Base-by-base conservation (phyloP, 2,329 filamentous ascomycete genomes). In the Calonectria fujianensis region DNA sequence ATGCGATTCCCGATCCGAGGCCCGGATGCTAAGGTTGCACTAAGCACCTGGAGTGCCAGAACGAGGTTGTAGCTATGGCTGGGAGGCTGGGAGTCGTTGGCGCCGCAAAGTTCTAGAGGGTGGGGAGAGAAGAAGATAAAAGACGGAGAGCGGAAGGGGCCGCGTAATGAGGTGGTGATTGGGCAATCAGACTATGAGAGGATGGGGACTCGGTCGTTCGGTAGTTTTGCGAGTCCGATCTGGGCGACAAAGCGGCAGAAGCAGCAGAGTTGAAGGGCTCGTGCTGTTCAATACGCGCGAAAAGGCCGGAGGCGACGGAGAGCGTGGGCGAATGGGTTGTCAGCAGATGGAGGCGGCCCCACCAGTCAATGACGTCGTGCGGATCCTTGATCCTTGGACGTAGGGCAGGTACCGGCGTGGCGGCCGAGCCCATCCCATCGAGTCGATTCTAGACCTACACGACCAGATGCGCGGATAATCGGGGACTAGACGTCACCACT, bases 341-440 rank as follows among this genome's bases (percentile, higher is more conserved):
- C 37, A 48, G 37, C 61, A 57, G 31, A 37, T 57, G 51, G 51
- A 54, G 45, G 48, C 69, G 69, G 69, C 69, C 69, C 69, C 69
- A 65, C 69, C 39, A 20, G 13, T 35, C 35, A 54, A 70, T 70
- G 69, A 70, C 69, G 59, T 70, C 69, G 59, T 57, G 41, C 61
- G 61, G 41, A 35, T 48, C 68, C 54, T 29, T 59, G 39, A 54
- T 64, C 68, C 57, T 64, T 51, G 68, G 45, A 51, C n/a, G 27
- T 51, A 27, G 67, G 50, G 50, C 67, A 69, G 67, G 68, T 64
- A 59, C 68, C 68, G 45, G 57, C 57, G n/a, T 41, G 39, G 31
- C 29, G 48, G 45, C 37, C 67, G 39, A 65, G 59, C 24, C 35
- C 45, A 48, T 48, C 18, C 9, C 45, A 24, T 24, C 8, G 32